A percentile compares a stretch with the other conserved stretches of the same genome.
Conservation (phyloP, 345 rosid genomes). For the Eucalyptus cloeziana region DNA sequence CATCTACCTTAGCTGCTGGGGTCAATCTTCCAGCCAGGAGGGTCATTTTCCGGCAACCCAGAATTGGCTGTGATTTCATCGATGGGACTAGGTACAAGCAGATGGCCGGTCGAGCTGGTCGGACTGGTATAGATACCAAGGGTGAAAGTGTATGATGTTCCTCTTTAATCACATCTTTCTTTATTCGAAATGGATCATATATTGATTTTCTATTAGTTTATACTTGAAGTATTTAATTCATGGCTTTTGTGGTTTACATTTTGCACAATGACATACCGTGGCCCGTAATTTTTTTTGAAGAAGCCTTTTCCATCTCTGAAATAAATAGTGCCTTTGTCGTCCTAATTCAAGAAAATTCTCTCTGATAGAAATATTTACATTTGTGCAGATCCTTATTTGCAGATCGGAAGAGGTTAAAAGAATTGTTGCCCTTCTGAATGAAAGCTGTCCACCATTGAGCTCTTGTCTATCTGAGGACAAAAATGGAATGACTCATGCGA, state of each 20-base stretch:
- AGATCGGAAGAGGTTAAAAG: slow-evolving; percentile 78
- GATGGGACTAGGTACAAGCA: slow-evolving; percentile 98
- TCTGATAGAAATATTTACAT: background rate
- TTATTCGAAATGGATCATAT: background rate
- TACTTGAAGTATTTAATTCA: background rate
- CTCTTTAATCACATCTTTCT: background rate
- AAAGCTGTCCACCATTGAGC: slow-evolving; percentile 78
- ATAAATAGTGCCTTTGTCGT: background rate
- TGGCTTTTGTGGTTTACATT: background rate
- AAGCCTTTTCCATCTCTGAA: background rate
- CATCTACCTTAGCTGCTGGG: slow-evolving; percentile 98
- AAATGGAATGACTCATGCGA: slow-evolving; percentile 99
- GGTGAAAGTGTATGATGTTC: slow-evolving; percentile 77
- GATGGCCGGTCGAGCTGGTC: slow-evolving; percentile 99
- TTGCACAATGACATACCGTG: background rate
- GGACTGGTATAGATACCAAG: slow-evolving; percentile 95
- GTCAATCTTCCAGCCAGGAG: slow-evolving; percentile 97
- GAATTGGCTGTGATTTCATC: slow-evolving; percentile 90
- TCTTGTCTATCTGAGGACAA: slow-evolving; percentile 97
- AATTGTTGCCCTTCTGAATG: slow-evolving; percentile 69
- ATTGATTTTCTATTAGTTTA: background rate
- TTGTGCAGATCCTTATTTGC: slow-evolving; percentile 70
- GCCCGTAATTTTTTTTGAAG: background rate
- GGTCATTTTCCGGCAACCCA: slow-evolving; percentile 96
- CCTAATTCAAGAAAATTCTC: background rate